These are phyloP conservation scores for Panaeolus cyanescens DNA, from an alignment of 768 basidiomycete genomes.

Conservation along the genomic window DNA sequence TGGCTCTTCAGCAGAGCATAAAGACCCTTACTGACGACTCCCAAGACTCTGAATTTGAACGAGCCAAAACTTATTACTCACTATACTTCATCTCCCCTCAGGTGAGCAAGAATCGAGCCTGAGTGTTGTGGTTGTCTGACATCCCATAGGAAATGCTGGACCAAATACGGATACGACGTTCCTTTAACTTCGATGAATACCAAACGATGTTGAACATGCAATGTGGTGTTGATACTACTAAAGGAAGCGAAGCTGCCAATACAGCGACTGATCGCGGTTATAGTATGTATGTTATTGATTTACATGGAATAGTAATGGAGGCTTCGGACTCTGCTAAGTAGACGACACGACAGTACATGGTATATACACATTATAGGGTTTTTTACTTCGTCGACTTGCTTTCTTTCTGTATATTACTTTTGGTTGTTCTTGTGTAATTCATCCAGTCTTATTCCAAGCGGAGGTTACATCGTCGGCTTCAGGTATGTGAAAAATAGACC, in stretches of 20 bases:
- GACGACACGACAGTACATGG: too few species aligned
- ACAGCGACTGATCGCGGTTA: slow-evolving; percentile 72
- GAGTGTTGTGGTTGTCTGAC: neutral
- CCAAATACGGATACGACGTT: slow-evolving; percentile 57
- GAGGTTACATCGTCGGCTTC: slow-evolving; percentile 30
- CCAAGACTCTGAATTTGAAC: slow-evolving; percentile 69
- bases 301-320: slow-evolving; percentile 78
- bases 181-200: slow-evolving; percentile 90
- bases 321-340: slow-evolving; percentile 32
- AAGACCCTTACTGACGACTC: slow-evolving; percentile 69
- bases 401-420: slow-evolving; percentile 2
- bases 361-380: too few species aligned
- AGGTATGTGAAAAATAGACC: slow-evolving; percentile 23
- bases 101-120: slow-evolving; percentile 41
- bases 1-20: slow-evolving; percentile 90
- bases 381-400: neutral
- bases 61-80: slow-evolving; percentile 79
- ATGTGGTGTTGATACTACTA: slow-evolving; percentile 76
- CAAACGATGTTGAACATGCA: slow-evolving; percentile 88
- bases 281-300: slow-evolving; percentile 86
- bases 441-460: slow-evolving; percentile 31
- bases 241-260: slow-evolving; percentile 48
- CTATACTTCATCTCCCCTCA: slow-evolving; percentile 75
- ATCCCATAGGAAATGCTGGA: slow-evolving; percentile 72
- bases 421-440: neutral